Conservation (phyloP, 257 asterid genomes). For the Solanum medicagineum region DNA sequence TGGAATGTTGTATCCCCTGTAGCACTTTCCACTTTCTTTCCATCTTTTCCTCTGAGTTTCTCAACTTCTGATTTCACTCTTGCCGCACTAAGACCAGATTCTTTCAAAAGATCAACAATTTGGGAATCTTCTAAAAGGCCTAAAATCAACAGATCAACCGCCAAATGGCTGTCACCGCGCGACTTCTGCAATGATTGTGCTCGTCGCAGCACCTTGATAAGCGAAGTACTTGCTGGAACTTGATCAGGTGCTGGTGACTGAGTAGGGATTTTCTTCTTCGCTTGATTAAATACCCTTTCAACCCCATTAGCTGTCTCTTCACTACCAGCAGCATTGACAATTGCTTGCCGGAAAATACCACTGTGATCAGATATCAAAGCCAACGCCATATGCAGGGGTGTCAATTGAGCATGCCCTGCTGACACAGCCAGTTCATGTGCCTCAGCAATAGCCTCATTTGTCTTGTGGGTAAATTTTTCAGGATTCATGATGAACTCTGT, state of each 20-base stretch:
- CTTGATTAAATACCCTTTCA: conserved; percentile 39
- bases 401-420: conserved; percentile 57
- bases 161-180: conserved; percentile 46
- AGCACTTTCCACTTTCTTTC: conserved; percentile 60
- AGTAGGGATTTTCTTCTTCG: conserved; percentile 43
- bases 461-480: conserved; percentile 65
- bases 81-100: conserved; percentile 31
- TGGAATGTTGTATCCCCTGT: conserved; percentile 48
- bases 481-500: conserved; percentile 42
- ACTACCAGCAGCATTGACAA: conserved; percentile 35
- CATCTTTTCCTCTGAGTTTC: conserved; percentile 47
- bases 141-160: conserved; percentile 49
- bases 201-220: conserved; percentile 48
- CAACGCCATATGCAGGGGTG: conserved; percentile 52
- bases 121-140: conserved; percentile 63
- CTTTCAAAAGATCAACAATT: conserved; percentile 36
- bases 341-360: conserved; percentile 54
- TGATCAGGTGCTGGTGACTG: conserved; percentile 53
- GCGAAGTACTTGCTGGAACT: conserved; percentile 49
- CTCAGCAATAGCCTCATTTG: conserved; percentile 47
- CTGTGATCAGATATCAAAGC: conserved; percentile 32
- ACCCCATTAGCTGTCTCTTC: conserved; percentile 39
- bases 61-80: conserved; percentile 55
- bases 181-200: conserved; percentile 52
- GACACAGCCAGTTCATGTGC: conserved; percentile 56